phyloP scores from a whole-genome alignment of 2,329 filamentous ascomycete species.

The Colletotrichum caudatum region DNA sequence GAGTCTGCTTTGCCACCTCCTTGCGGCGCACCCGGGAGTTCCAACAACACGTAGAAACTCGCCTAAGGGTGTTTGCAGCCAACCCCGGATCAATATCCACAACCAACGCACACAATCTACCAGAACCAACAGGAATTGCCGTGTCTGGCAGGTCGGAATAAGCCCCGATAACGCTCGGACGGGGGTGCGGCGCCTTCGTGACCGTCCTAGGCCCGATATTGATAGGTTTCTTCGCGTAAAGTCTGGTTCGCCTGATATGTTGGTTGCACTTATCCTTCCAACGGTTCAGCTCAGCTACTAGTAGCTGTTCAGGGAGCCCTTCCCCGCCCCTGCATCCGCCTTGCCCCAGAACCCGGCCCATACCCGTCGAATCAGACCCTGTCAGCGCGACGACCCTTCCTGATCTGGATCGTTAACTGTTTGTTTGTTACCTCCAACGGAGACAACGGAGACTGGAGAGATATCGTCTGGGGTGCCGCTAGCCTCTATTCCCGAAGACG shows the following conservation, averaged over 20 bases:
- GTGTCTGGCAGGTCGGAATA: conserved; percentile 14
- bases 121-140: conserved; percentile 8
- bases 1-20: neutral
- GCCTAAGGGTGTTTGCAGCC: neutral
- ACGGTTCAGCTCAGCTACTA: neutral
- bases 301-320: no score
- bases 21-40: neutral
- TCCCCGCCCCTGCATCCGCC: neutral
- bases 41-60: neutral
- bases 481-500: neutral
- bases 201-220: neutral
- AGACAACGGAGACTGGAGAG: neutral
- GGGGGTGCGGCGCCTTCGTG: neutral
- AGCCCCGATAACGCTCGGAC: neutral
- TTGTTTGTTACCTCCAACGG: neutral
- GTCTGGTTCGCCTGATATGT: neutral
- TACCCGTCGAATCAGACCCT: conserved; percentile 18
- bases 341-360: neutral
- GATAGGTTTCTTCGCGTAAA: neutral
- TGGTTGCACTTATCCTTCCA: neutral
- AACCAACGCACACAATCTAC: neutral
- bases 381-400: neutral
- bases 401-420: neutral
- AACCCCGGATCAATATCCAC: neutral
- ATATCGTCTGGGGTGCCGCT: no score